These are phyloP conservation scores for Monilinia fructigena DNA, from an alignment of 2,329 filamentous ascomycete species.

Conservation along the genomic window DNA sequence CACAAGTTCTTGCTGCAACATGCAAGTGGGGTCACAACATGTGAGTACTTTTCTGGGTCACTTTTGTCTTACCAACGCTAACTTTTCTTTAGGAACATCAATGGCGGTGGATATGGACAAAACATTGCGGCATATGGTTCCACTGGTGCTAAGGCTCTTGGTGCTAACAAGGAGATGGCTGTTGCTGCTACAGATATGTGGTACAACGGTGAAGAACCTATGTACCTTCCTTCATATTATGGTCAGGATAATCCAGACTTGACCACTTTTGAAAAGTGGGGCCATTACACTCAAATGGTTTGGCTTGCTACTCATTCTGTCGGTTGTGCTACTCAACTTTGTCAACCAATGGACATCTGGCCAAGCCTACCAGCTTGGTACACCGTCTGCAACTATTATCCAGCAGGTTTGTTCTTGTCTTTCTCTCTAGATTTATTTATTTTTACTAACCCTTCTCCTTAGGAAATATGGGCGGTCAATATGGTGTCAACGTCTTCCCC, in stretches of 20 bases:
- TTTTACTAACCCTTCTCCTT: neutral
- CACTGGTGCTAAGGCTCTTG: constrained; percentile 47
- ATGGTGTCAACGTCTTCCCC: constrained; percentile 23
- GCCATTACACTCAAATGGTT: constrained; percentile 72
- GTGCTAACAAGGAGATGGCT: constrained; percentile 52
- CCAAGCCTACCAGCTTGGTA: constrained; percentile 52
- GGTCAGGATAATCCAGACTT: constrained; percentile 59
- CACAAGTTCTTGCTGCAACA: constrained; percentile 24
- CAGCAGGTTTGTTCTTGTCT: constrained; percentile 16
- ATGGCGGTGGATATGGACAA: constrained; percentile 73
- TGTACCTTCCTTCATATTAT: constrained; percentile 56
- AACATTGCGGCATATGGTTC: constrained; percentile 73
- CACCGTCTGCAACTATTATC: constrained; percentile 84
- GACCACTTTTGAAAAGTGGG: constrained; percentile 63
- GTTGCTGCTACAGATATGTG: constrained; percentile 73
- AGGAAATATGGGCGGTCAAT: constrained; percentile 24
- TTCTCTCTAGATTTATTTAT: neutral
- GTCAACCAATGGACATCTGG: constrained; percentile 47
- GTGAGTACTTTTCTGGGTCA: constrained; percentile 49
- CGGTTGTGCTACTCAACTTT: constrained; percentile 59
- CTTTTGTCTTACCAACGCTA: neutral
- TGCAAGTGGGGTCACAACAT: constrained; percentile 47
- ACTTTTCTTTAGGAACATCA: constrained; percentile 46
- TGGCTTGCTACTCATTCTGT: constrained; percentile 62
- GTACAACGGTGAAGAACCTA: constrained; percentile 79